Conservation (phyloP, 2,329 filamentous ascomycete species). For the Helminthosporium solani region DNA sequence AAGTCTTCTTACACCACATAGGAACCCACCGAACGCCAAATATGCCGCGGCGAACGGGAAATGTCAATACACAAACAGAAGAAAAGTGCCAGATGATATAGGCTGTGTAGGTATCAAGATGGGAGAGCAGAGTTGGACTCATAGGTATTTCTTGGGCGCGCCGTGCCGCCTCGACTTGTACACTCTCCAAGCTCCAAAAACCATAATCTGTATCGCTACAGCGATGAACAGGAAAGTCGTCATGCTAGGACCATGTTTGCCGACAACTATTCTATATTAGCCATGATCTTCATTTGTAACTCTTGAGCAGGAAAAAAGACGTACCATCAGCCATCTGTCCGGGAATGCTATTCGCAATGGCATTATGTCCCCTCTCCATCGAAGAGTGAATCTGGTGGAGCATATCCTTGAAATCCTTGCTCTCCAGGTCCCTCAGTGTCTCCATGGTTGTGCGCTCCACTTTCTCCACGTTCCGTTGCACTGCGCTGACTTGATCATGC, state of each 20-base stretch:
- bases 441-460: slow-evolving; percentile 54
- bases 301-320: slow-evolving; percentile 18
- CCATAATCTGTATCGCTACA: slow-evolving; percentile 70
- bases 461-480: slow-evolving; percentile 53
- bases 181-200: slow-evolving; percentile 67
- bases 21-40: slow-evolving; percentile 3
- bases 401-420: slow-evolving; percentile 58
- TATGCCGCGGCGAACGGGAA: background rate
- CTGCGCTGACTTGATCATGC: slow-evolving; percentile 32
- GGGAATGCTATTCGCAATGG: slow-evolving; percentile 54
- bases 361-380: slow-evolving; percentile 55
- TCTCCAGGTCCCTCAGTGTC: slow-evolving; percentile 56
- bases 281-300: background rate
- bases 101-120: background rate
- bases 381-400: slow-evolving; percentile 56
- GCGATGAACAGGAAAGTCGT: slow-evolving; percentile 68
- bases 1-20: background rate
- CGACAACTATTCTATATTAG: slow-evolving; percentile 48
- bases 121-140: background rate
- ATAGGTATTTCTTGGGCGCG: slow-evolving; percentile 91
- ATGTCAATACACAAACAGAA: background rate
- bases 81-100: slow-evolving; percentile 4
- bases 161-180: slow-evolving; percentile 78
- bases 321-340: slow-evolving; percentile 52
- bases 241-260: slow-evolving; percentile 57